These are phyloP conservation scores for Alternaria gansuensis DNA, from an alignment of 2,329 filamentous ascomycete species.

Conservation along the genomic window DNA sequence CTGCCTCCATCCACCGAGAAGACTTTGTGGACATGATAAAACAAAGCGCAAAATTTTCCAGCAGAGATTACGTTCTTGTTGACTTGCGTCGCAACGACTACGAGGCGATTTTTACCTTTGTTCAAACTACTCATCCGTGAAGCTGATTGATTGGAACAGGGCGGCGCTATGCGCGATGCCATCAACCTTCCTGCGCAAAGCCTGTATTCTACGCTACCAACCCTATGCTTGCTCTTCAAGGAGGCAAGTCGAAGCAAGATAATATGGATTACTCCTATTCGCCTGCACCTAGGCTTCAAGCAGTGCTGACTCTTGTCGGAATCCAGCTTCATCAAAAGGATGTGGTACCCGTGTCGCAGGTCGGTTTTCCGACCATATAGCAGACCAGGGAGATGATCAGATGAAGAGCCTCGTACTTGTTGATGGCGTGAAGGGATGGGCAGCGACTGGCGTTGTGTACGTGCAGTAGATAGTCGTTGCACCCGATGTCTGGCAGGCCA, in stretches of 20 bases:
- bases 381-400: constrained; percentile 50
- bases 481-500: not conserved
- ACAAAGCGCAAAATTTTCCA: not conserved
- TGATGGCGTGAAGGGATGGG: constrained; percentile 67
- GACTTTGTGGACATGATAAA: constrained; percentile 23
- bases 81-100: constrained; percentile 65
- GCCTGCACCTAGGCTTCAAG: no score
- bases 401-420: constrained; percentile 62
- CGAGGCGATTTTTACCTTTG: constrained; percentile 48
- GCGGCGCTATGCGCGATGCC: constrained; percentile 67
- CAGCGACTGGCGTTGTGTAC: constrained; percentile 58
- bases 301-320: not conserved
- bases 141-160: constrained; percentile 52
- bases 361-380: constrained; percentile 65
- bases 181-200: constrained; percentile 67
- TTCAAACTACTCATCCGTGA: not conserved
- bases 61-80: constrained; percentile 44
- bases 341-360: constrained; percentile 64
- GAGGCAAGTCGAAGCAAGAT: constrained; percentile 60
- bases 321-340: constrained; percentile 63
- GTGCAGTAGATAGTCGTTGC: constrained; percentile 36
- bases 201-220: constrained; percentile 61
- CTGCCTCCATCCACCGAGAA: constrained; percentile 18
- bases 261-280: constrained; percentile 52
- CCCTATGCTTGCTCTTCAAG: constrained; percentile 61